Conservation (phyloP, 495 filamentous ascomycete species). For the Penicillium mononematosum region DNA sequence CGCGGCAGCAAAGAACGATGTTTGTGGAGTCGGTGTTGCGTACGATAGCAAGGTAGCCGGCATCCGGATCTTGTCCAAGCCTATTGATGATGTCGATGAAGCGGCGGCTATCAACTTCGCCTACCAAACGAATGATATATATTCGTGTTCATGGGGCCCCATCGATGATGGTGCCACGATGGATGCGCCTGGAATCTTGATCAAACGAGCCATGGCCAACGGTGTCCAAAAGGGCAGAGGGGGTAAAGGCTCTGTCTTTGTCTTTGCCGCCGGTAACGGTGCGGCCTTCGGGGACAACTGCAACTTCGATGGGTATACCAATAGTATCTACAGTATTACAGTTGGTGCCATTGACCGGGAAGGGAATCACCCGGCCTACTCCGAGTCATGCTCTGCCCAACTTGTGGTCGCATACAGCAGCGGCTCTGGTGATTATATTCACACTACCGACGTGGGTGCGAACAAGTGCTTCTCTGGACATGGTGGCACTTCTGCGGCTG, state of each 20-base stretch:
- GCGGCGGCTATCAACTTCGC: constrained; percentile 89
- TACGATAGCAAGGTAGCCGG: constrained; percentile 88
- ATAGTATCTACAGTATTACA: constrained; percentile 97
- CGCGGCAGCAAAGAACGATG: constrained; percentile 82
- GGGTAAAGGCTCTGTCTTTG: constrained; percentile 87
- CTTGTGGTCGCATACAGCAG: constrained; percentile 95
- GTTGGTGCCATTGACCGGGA: constrained; percentile 89
- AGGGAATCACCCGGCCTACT: constrained; percentile 86
- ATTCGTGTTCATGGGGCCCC: constrained; percentile 98
- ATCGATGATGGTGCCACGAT: constrained; percentile 89
- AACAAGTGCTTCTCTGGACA: constrained; percentile 75
- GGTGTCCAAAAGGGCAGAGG: constrained; percentile 84
- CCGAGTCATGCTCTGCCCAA: constrained; percentile 92
- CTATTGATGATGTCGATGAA: constrained; percentile 92
- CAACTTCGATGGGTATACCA: constrained; percentile 99
- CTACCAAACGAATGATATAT: constrained; percentile 89
- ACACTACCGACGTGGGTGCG: constrained; percentile 90
- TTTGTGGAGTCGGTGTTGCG: constrained; percentile 94
- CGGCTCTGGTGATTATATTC: constrained; percentile 82
- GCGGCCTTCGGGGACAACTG: constrained; percentile 88
- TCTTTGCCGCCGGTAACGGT: constrained; percentile 96
- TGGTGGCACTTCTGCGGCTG: constrained; percentile 95
- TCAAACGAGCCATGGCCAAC: constrained; percentile 85
- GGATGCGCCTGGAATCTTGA: constrained; percentile 89
- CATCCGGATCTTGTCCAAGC: constrained; percentile 83